Base-by-base conservation (phyloP, 2,329 filamentous ascomycete species). In the Hypocreales sp. region DNA sequence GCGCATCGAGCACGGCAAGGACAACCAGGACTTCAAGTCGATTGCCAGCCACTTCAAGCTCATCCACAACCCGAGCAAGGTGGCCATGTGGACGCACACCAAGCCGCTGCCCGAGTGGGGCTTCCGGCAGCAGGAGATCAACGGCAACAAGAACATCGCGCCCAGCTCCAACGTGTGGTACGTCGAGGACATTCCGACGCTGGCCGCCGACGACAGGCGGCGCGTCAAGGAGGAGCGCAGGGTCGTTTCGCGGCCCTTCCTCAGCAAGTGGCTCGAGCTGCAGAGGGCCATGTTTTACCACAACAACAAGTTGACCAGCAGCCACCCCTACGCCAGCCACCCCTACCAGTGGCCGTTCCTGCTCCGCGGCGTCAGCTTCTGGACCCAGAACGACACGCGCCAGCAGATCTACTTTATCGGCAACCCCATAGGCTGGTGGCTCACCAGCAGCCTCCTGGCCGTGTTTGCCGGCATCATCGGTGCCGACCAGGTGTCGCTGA, bases 221-320 rank as follows among this genome's bases (percentile, higher is more conserved):
- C 71, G 82, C 35, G 58, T 72, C 33, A 90, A 79, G 60, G 68
- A 81, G 35, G 68, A 76, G 44, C 76, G 74, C 42, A 67, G 87
- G 57, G 68, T 87, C 47, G 94, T 92, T 64, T 64, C 64, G 13
- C 53, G 95, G 45, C 76, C 86, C 12, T 98, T 98, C 67, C 58
- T 94, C 39, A 72, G 70, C 46, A 98, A 98, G 61, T 98, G 87
- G 67, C 72, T 94, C 38, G 90, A 98, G 61, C 68, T 98, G 32
- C 90, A 98, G 58, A 74, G 87, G 26, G 83, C 86, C 43, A 98
- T 98, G 86, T 98, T 98, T 68, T 87, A 80, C 68, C 90, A 98
- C 66, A 98, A 98, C 68, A 95, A 86, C 55, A 87, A 92, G 44
- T 63, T 98, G 48, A 98, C 90, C 24, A 92, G 84, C 60, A 92